These are phyloP conservation scores for Sarocladium brachiariae DNA, from an alignment of 2,329 filamentous ascomycete genomes.

Conservation along the genomic window DNA sequence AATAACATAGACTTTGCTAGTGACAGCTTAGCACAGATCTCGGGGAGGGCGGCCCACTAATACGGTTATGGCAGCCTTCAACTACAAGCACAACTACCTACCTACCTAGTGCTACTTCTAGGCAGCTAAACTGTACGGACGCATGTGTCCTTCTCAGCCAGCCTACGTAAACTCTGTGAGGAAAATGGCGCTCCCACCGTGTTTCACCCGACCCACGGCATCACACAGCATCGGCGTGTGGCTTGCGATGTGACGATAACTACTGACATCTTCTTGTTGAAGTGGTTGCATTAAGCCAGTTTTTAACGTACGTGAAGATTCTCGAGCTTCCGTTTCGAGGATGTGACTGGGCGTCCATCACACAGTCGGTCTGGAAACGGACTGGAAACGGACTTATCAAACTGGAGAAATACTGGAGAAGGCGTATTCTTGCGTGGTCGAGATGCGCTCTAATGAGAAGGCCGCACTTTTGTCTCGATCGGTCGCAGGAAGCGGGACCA, in stretches of 20 bases:
- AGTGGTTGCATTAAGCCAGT: not conserved
- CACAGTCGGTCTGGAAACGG: not conserved
- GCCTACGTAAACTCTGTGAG: not conserved
- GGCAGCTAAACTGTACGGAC: no score
- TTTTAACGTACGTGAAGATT: not conserved
- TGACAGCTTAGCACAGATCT: not conserved
- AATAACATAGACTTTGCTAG: not conserved
- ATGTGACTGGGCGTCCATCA: not conserved
- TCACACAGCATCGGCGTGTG: slow-evolving; percentile 7
- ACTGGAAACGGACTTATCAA: not conserved
- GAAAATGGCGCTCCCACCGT: slow-evolving; percentile 1
- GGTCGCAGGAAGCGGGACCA: not conserved
- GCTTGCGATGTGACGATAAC: not conserved
- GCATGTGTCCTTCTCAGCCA: no score
- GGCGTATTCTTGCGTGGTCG: not conserved
- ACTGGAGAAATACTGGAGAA: not conserved
- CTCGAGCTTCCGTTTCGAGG: slow-evolving; percentile 1
- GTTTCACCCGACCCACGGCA: slow-evolving; percentile 8
- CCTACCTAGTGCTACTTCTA: no score
- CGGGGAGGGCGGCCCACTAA: not conserved
- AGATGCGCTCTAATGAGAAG: not conserved
- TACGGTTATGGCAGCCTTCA: no score
- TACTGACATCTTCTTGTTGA: not conserved
- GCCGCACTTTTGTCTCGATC: no score
- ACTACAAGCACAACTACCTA: no score